Evolutionary conservation across 2,329 filamentous ascomycete species (phyloP).

Genomic region (Verticillium nubilum): DNA sequence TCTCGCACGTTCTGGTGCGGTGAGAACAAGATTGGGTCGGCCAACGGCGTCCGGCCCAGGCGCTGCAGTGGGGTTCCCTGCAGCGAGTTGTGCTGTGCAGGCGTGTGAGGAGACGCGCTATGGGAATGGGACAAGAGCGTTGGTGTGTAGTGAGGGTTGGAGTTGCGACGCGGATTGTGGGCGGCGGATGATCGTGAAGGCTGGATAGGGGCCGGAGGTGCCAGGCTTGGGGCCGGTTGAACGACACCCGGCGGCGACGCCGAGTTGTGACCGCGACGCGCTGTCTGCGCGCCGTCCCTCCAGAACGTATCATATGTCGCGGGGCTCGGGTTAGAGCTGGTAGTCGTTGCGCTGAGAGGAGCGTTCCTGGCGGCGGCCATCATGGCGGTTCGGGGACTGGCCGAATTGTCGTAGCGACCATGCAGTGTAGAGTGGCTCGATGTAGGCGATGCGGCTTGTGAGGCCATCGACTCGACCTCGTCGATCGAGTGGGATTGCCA

Average conservation of each 20-base stretch:
- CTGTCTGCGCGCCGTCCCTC: constrained; percentile 22
- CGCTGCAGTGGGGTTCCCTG: constrained; percentile 23
- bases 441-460: constrained; percentile 59
- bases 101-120: constrained; percentile 36
- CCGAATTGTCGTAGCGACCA: constrained; percentile 42
- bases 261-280: constrained; percentile 8
- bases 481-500: constrained; percentile 77
- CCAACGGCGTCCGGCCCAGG: constrained; percentile 28
- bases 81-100: constrained; percentile 9
- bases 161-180: constrained; percentile 43
- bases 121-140: constrained; percentile 44
- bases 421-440: constrained; percentile 53
- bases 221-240: constrained; percentile 33
- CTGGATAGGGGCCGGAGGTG: constrained; percentile 50
- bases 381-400: constrained; percentile 44
- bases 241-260: constrained; percentile 31
- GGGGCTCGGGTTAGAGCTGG: constrained; percentile 17
- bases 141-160: constrained; percentile 42
- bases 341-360: constrained; percentile 9
- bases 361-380: constrained; percentile 4
- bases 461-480: constrained; percentile 70
- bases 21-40: constrained; percentile 57
- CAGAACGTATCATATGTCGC: constrained; percentile 36
- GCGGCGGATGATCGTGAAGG: constrained; percentile 32
- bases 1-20: constrained; percentile 67